Evolutionary conservation across 2,329 filamentous ascomycete species (phyloP), one percentile per base, ranked within the genome.

Genomic region (Zopfia rhizophila): DNA sequence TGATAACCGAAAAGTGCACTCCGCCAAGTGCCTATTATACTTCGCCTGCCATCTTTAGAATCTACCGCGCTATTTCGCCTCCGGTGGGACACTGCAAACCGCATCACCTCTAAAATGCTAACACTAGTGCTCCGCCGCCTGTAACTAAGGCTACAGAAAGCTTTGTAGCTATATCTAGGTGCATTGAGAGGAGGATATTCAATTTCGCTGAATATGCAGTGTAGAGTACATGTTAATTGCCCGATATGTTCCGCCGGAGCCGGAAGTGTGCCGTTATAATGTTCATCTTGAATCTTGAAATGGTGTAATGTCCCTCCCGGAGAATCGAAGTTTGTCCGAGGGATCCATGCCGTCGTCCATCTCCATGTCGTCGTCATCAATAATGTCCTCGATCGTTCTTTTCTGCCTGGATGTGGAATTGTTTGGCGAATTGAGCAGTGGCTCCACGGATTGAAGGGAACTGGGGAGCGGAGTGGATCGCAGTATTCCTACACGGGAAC

Each of bases 301-400:
- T 5, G 65, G 65, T 2, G 61, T 62, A 18, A 53, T 47, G 29
- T 61, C 62, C 25, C 65, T 50, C 4, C 59, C 63, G 5, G 48
- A 28, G 35, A 72, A 72, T 4, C 68, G 66, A 4, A 66, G 60
- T 17, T 55, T 51, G 40, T 72, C 67, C 10, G 62, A 63, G 6
- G 56, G 48, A 23, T 68, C 59, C 37, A 54, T 30, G 4, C 42
- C 55, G 18, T 57, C 55, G 3, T 58, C 65, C 66, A 72, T 67
- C n/a, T 66, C 61, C 18, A 61, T 48, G 22, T 70, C 65, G 7
- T 69, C 66, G 13, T 67, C 57, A 14, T 63, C 56, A 7, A 43
- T 48, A 18, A 53, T 61, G 6, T 65, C 53, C 7, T 66, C 61
- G 12, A 70, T 60, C 1, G 54, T 46, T 13, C 69, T 56, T 53